Base-by-base conservation (phyloP, 768 basidiomycete species). In the Lactarius trivialis region DNA sequence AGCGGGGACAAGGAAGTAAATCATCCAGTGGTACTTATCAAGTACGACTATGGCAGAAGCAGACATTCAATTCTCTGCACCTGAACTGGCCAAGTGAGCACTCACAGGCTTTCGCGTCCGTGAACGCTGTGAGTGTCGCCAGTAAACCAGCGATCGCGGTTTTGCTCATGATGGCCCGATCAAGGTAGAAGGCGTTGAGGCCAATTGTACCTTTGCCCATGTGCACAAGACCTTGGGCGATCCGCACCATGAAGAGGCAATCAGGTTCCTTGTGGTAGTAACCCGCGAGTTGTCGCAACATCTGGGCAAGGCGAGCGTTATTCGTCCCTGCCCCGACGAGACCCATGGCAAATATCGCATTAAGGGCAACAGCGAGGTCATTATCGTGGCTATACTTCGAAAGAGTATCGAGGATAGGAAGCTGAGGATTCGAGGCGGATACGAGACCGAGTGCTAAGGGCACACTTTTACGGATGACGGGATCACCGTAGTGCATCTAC, bases 121-220 rank as follows among this genome's bases (percentile, higher is more conserved):
- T 97, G 72, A 99, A 98, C 28, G 93, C 93, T 4, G 91, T 86
- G 59, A 98, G 71, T 0, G 91, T 89, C 12, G 93, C 86, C 61
- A 99, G 75, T 41, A 98, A 74, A 54, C 96, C 97, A 37, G 94
- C 93, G 15, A 97, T 81, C 6, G 93, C 93, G 1, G 91, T 85
- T 56, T 88, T 83, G 70, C 85, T 90, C 88, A 98, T 89, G 70
- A 96, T 87, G 58, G 82, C 84, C 41, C 96, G 84, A 74, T 98
- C 96, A 36, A 82, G 83, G 82, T 91, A 98, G 86, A 97, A 98
- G 4, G 97, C 96, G 73, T 96, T 98, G 68, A 99, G 78, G 12
- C 91, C 91, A 71, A 99, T 91, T 15, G 95, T 98, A 37, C 97
- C 97, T 76, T 99, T 99, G 73, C 97, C 97, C 95, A 98, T 95